Conservation (phyloP, 768 basidiomycete species). For the Austroboletus festivus region DNA sequence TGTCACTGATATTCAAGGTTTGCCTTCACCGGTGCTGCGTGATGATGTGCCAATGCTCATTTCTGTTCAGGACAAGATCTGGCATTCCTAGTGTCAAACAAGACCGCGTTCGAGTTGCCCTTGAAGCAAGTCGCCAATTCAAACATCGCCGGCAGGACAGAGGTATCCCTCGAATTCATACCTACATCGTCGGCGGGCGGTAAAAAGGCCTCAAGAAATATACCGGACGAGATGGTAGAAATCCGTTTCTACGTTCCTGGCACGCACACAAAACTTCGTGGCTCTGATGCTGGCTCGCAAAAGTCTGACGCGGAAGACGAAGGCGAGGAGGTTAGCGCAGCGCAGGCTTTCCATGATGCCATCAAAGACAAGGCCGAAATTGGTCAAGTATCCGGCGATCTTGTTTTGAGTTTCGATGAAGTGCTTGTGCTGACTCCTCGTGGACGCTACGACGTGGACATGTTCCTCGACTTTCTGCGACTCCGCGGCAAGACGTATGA, state of each 20-base stretch:
- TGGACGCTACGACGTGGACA: slow-evolving; percentile 96
- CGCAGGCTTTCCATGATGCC: slow-evolving; percentile 93
- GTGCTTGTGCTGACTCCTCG: slow-evolving; percentile 93
- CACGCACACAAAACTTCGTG: slow-evolving; percentile 55
- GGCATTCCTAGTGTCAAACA: slow-evolving; percentile 85
- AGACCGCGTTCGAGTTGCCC: slow-evolving; percentile 87
- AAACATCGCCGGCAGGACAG: slow-evolving; percentile 94
- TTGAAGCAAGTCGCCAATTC: slow-evolving; percentile 88
- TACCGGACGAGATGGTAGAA: slow-evolving; percentile 86
- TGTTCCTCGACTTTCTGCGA: slow-evolving; percentile 93
- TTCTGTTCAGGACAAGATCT: slow-evolving; percentile 73
- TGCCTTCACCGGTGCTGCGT: slow-evolving; percentile 9
- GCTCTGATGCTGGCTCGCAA: slow-evolving; percentile 71
- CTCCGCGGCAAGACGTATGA: slow-evolving; percentile 99
- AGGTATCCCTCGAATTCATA: slow-evolving; percentile 97
- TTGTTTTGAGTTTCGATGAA: slow-evolving; percentile 93
- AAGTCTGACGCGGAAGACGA: slow-evolving; percentile 72
- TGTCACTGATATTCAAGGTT: slow-evolving; percentile 89
- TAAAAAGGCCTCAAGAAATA: slow-evolving; percentile 42
- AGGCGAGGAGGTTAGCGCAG: slow-evolving; percentile 81
- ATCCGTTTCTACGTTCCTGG: slow-evolving; percentile 97
- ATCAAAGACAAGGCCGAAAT: slow-evolving; percentile 97
- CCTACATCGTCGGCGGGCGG: slow-evolving; percentile 39
- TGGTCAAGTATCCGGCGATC: slow-evolving; percentile 85
- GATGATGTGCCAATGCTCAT: not conserved